These are phyloP conservation scores for Balansia obtecta DNA, from an alignment of 2,329 filamentous ascomycete genomes.

Conservation along the genomic window DNA sequence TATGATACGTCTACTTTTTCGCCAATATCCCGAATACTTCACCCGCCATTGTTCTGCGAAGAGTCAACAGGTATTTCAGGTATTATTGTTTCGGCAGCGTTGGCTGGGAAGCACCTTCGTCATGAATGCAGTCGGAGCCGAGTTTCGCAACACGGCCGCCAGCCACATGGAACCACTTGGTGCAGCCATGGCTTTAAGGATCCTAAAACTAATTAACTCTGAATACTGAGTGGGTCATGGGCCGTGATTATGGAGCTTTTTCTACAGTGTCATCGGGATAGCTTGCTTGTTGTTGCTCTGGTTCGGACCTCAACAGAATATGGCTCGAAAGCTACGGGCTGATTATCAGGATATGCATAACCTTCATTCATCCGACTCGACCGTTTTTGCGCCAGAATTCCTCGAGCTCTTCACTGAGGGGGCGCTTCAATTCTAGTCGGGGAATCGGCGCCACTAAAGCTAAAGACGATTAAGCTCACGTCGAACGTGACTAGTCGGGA, in stretches of 20 bases:
- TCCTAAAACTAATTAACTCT: background rate
- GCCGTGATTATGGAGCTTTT: background rate
- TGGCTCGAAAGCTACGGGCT: background rate
- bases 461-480: background rate
- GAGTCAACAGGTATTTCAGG: background rate
- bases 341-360: background rate
- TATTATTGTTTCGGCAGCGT: background rate
- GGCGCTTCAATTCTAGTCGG: background rate
- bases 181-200: background rate
- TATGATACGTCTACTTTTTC: background rate
- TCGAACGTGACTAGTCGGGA: slow-evolving; percentile 44
- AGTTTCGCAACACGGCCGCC: background rate
- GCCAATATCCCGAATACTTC: background rate
- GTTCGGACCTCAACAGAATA: background rate
- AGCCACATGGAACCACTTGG: background rate
- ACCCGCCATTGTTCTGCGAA: background rate
- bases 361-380: background rate
- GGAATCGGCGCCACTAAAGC: background rate
- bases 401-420: background rate
- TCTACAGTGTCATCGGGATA: background rate
- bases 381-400: background rate
- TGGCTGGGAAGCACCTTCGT: background rate
- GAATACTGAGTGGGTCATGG: background rate
- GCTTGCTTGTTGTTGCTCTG: background rate
- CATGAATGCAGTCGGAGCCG: background rate